Base-by-base conservation (phyloP, 2,329 filamentous ascomycete genomes). In the Tolypocladium paradoxum region DNA sequence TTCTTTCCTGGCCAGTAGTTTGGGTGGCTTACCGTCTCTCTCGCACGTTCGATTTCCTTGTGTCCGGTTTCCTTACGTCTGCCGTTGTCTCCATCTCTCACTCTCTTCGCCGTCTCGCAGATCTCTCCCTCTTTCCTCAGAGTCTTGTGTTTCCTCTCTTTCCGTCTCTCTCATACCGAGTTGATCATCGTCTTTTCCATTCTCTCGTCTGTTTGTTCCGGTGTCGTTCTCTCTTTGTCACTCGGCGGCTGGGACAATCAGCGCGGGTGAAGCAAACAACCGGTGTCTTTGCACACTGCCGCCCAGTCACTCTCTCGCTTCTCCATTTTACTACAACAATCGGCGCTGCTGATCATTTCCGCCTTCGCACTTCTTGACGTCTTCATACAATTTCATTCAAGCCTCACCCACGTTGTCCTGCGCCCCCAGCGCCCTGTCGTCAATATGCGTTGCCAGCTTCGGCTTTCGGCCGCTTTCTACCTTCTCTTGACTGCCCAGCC, bases 401-500 rank as follows among this genome's bases (percentile, higher is more conserved):
- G 27, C 43, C 43, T 47, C 27, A 31, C 27, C 9, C 27, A 11
- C 18, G 9, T n/a, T n/a, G n/a, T 47, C 40, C 16, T 18, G 40
- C 24, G 6, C 27, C 24, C 16, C 29, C 16, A 12, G 18, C 14
- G 4, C 8, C 24, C 14, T 29, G 24, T 36, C 43, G 37, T n/a
- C 55, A 61, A 50, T 40, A 65, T 65, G 61, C 56, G 55, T 36
- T 60, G 53, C 51, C 54, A 56, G 16, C 37, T 55, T 35, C 56
- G 54, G 38, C 49, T 62, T 20, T 54, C 54, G 24, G 54, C 61
- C 34, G 63, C 55, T 55, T 50, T 67, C 6, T 62, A 54, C 57
- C 40, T 66, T 52, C 58, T 69, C 54, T 54, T 65, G 51, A 53
- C 59, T 60, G 57, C 60, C 22, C 62, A 64, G 56, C 63, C 56